Evolutionary conservation across 345 rosid genomes (phyloP).

Genomic region (Brassica incana): DNA sequence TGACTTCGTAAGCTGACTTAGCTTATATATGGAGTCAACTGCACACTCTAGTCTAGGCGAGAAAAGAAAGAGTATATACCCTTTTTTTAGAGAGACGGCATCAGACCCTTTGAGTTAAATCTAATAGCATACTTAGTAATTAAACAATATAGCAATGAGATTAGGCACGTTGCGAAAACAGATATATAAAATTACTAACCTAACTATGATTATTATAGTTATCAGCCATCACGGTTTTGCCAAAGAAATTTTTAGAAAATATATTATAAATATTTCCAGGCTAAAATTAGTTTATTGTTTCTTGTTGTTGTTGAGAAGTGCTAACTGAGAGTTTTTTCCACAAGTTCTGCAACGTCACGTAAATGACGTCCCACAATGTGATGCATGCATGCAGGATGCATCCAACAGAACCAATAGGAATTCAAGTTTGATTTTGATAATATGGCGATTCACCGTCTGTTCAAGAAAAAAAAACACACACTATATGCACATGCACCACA

Average conservation of each 20-base stretch:
- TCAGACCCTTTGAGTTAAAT: not conserved
- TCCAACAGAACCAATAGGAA: not conserved
- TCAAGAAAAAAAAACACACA: not conserved
- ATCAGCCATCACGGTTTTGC: not conserved
- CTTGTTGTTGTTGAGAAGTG: not conserved
- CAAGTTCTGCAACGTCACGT: conserved; percentile 1
- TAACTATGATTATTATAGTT: not conserved
- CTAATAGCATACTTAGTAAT: not conserved
- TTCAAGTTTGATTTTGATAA: not conserved
- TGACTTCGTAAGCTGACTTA: not conserved
- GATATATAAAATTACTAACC: not conserved
- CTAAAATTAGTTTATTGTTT: not conserved
- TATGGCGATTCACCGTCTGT: not conserved
- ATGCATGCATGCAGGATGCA: conserved; percentile 19
- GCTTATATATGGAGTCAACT: not conserved
- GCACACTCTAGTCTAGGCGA: not conserved
- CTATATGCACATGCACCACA: not conserved
- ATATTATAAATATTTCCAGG: not conserved
- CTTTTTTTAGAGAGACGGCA: too few relatives aligned
- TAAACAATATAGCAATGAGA: not conserved
- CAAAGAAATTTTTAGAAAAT: not conserved
- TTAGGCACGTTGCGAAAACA: not conserved
- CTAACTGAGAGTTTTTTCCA: conserved; percentile 4
- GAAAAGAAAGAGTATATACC: not conserved
- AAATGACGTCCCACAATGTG: not conserved